phyloP scores from a whole-genome alignment of 1,284 basidiomycete species.

The Cutaneotrichosporon mucoides region DNA sequence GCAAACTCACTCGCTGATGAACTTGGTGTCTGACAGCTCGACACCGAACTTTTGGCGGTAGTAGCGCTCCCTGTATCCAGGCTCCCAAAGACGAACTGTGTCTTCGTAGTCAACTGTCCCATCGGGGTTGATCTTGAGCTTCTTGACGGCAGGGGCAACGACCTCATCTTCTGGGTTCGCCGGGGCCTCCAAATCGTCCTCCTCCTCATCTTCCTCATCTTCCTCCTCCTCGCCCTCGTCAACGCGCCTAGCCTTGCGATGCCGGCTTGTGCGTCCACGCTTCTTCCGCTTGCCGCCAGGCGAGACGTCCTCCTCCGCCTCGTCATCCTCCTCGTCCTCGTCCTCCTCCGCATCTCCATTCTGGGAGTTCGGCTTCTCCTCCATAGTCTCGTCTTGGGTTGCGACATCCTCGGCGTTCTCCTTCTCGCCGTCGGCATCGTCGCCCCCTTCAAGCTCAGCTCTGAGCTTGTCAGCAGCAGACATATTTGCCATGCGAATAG shows the following conservation, averaged over 20 bases:
- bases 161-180: conserved; percentile 49
- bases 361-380: conserved; percentile 8
- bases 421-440: conserved; percentile 21
- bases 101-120: conserved; percentile 69
- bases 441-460: conserved; percentile 70
- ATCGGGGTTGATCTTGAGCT: conserved; percentile 73
- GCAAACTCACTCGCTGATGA: conserved; percentile 64
- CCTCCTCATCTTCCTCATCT: conserved; percentile 33
- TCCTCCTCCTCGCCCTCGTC: conserved; percentile 30
- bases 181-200: conserved; percentile 34
- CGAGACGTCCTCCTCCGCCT: conserved; percentile 28
- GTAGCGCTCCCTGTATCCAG: conserved; percentile 92
- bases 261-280: conserved; percentile 44
- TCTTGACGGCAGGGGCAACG: conserved; percentile 51
- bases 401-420: conserved; percentile 22
- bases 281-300: conserved; percentile 17
- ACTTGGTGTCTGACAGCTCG: conserved; percentile 65
- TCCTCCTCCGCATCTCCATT: conserved; percentile 19
- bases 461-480: conserved; percentile 90
- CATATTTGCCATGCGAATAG: conserved; percentile 92
- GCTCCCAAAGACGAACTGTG: conserved; percentile 89
- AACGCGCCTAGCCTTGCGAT: conserved; percentile 61
- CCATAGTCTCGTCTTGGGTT: conserved; percentile 15
- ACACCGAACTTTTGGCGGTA: conserved; percentile 91
- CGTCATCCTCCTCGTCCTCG: conserved; percentile 49